phyloP scores from a whole-genome alignment of 2,329 filamentous ascomycete genomes.

The Aureobasidium leucospermi region DNA sequence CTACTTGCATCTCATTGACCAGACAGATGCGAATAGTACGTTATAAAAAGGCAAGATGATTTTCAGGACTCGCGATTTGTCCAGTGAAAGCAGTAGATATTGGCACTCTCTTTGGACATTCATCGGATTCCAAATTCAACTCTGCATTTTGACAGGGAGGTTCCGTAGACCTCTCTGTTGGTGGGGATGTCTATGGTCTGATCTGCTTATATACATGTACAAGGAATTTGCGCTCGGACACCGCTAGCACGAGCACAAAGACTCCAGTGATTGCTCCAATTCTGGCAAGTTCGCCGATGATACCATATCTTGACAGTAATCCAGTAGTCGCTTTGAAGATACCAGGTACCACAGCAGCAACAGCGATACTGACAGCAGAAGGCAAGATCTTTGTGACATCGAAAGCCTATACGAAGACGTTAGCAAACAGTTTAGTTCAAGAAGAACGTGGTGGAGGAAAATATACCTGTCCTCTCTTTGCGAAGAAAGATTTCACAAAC shows the following conservation, averaged over 20 bases:
- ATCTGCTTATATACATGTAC: constrained; percentile 9
- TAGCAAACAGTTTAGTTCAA: background rate
- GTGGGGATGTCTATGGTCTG: background rate
- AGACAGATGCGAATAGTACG: too few relatives aligned
- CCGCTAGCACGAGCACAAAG: constrained; percentile 29
- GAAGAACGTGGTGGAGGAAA: background rate
- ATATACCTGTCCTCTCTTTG: constrained; percentile 31
- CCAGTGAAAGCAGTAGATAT: too few relatives aligned
- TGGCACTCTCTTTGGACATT: too few relatives aligned
- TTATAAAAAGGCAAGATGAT: too few relatives aligned
- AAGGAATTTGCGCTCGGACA: constrained; percentile 11
- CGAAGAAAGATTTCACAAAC: constrained; percentile 65
- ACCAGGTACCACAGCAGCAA: constrained; percentile 29
- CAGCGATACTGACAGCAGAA: constrained; percentile 29
- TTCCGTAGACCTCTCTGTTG: background rate
- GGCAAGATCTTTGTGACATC: constrained; percentile 24
- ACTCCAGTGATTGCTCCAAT: constrained; percentile 30
- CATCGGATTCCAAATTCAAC: too few relatives aligned
- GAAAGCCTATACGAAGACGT: constrained; percentile 20
- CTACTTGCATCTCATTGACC: too few relatives aligned
- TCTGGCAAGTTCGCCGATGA: constrained; percentile 35
- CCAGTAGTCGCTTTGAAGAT: constrained; percentile 28
- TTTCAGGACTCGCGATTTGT: too few relatives aligned
- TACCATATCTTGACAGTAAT: constrained; percentile 28
- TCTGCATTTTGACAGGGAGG: too few relatives aligned